These are phyloP conservation scores for Striga asiatica DNA, from an alignment of 257 asterid genomes.

Conservation along the genomic window DNA sequence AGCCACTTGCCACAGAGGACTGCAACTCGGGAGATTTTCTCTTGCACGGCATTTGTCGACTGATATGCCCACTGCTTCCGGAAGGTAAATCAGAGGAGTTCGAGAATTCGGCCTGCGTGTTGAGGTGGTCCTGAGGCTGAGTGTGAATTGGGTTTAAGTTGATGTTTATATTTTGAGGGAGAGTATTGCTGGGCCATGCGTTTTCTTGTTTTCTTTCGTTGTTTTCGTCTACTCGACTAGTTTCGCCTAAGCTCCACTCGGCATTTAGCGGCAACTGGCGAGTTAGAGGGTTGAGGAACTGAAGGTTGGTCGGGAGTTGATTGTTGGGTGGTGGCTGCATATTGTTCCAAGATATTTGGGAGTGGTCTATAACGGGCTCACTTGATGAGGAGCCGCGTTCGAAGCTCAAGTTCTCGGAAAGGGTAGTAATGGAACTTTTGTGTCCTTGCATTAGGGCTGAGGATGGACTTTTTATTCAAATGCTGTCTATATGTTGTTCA, in stretches of 20 bases:
- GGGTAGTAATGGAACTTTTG: slow-evolving; percentile 48
- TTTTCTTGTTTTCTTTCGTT: neutral
- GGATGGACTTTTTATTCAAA: neutral
- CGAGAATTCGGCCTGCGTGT: no score
- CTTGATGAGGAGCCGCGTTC: slow-evolving; percentile 53
- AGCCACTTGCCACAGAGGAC: slow-evolving; percentile 58
- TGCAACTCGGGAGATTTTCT: slow-evolving; percentile 69
- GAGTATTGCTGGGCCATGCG: slow-evolving; percentile 16
- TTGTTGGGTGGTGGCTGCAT: slow-evolving; percentile 42
- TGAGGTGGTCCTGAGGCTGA: slow-evolving; percentile 18
- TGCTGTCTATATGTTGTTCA: slow-evolving; percentile 17
- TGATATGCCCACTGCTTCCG: slow-evolving; percentile 27
- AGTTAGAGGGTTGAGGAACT: neutral
- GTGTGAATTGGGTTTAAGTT: slow-evolving; percentile 23
- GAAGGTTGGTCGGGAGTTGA: slow-evolving; percentile 25
- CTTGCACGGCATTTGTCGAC: slow-evolving; percentile 57
- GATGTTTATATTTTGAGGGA: slow-evolving; percentile 25
- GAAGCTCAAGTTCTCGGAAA: slow-evolving; percentile 58
- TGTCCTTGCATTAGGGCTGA: slow-evolving; percentile 78
- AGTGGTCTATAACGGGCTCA: slow-evolving; percentile 51
- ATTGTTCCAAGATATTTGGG: slow-evolving; percentile 56
- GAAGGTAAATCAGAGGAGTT: neutral
- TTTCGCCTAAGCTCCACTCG: slow-evolving; percentile 57
- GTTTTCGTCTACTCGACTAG: slow-evolving; percentile 33
- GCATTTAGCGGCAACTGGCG: neutral